phyloP scores from a whole-genome alignment of 768 basidiomycete genomes.

The Lyophyllum shimeji region DNA sequence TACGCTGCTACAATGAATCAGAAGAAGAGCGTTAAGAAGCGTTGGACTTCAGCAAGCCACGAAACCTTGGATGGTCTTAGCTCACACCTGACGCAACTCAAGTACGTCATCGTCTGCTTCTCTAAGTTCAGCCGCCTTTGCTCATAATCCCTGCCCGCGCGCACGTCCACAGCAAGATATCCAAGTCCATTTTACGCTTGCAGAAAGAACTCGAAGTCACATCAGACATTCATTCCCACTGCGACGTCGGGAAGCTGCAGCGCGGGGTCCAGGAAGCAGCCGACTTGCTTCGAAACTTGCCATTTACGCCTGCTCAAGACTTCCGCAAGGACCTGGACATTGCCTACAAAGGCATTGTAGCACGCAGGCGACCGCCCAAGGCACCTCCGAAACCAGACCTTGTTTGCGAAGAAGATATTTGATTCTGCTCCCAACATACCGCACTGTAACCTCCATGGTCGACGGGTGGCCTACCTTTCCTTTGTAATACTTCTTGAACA shows the following conservation, averaged over 20 bases:
- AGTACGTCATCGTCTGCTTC: constrained; percentile 25
- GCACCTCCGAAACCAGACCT: constrained; percentile 18
- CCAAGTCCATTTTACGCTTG: constrained; percentile 2
- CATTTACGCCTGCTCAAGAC: constrained; percentile 16
- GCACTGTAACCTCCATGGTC: background rate
- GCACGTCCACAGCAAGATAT: constrained; percentile 4
- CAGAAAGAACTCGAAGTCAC: constrained; percentile 28
- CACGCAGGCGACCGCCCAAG: constrained; percentile 10
- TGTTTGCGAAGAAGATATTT: constrained; percentile 18
- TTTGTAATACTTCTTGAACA: no score
- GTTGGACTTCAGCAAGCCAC: constrained; percentile 26
- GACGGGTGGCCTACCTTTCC: no score
- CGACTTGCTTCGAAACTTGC: constrained; percentile 25
- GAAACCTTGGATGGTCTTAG: constrained; percentile 34
- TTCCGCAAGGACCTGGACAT: constrained; percentile 23
- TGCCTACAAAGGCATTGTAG: constrained; percentile 34
- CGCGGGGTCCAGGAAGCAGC: constrained; percentile 23
- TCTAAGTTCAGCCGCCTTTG: background rate
- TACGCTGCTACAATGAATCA: constrained; percentile 20
- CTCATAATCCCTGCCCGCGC: background rate
- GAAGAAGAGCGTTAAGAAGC: constrained; percentile 32
- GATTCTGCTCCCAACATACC: background rate
- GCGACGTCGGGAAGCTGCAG: constrained; percentile 26
- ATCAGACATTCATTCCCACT: constrained; percentile 25
- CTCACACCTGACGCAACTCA: constrained; percentile 26